Percentiles rank a stretch among this genome's conserved stretches.
Evolutionary conservation across 768 basidiomycete genomes (phyloP).

Genomic region (Russula compacta): DNA sequence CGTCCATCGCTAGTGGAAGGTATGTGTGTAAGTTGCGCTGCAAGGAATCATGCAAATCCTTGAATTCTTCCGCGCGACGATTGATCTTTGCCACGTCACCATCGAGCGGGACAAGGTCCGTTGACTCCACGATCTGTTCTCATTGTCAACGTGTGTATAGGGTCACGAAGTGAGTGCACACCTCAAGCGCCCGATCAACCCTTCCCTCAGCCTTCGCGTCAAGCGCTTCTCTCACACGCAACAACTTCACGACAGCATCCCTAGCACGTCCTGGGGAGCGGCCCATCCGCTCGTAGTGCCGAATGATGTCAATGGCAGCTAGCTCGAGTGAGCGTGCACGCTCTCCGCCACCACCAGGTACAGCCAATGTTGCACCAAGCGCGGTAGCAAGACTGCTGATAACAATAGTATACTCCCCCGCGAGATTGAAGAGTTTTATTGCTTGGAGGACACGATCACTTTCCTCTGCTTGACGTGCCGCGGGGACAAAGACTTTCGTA

Average conservation of each 20-base stretch:
- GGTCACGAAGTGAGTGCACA: conserved; percentile 31
- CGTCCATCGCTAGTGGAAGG: conserved; percentile 87
- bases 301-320: conserved; percentile 69
- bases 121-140: conserved; percentile 73
- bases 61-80: conserved; percentile 81
- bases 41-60: conserved; percentile 74
- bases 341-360: conserved; percentile 48
- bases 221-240: conserved; percentile 76
- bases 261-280: conserved; percentile 61
- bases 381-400: conserved; percentile 81
- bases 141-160: background rate
- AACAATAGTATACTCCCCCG: conserved; percentile 83
- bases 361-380: conserved; percentile 71
- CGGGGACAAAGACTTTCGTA: conserved; percentile 71
- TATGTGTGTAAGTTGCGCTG: conserved; percentile 86
- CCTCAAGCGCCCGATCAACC: conserved; percentile 74
- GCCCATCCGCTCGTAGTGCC: conserved; percentile 72
- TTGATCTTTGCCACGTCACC: conserved; percentile 82
- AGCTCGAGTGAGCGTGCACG: conserved; percentile 61
- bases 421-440: conserved; percentile 92
- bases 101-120: conserved; percentile 77
- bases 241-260: conserved; percentile 63
- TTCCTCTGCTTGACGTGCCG: conserved; percentile 73
- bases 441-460: conserved; percentile 84
- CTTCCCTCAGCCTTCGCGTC: conserved; percentile 63